Percentiles rank a stretch among this genome's conserved stretches.
phyloP scores from a whole-genome alignment of 805 yeast genomes.

The Yamadazyma tumulicola region DNA sequence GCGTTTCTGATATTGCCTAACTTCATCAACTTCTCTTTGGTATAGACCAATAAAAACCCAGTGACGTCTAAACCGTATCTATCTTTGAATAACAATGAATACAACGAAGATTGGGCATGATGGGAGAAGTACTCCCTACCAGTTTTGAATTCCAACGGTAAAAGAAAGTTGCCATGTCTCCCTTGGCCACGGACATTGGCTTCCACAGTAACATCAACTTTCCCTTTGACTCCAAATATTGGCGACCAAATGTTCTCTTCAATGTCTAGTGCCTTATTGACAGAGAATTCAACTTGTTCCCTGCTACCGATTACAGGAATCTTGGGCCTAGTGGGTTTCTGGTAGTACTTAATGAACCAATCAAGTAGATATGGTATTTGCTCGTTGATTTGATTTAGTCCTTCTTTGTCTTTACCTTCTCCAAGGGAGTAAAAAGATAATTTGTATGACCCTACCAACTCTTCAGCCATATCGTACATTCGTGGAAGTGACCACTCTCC shows the following conservation, averaged over 20 bases:
- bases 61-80: constrained; percentile 68
- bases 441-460: constrained; percentile 38
- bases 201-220: constrained; percentile 82
- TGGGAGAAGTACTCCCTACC: constrained; percentile 69
- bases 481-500: constrained; percentile 34
- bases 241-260: constrained; percentile 96
- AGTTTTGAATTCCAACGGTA: constrained; percentile 89
- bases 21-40: constrained; percentile 54
- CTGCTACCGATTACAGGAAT: constrained; percentile 2
- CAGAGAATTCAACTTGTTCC: constrained; percentile 39
- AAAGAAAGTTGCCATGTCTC: constrained; percentile 37
- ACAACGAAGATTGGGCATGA: constrained; percentile 82
- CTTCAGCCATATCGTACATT: constrained; percentile 37
- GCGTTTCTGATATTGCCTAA: constrained; percentile 49
- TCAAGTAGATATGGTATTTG: constrained; percentile 51
- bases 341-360: constrained; percentile 50
- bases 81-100: constrained; percentile 75
- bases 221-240: constrained; percentile 81
- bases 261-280: constrained; percentile 67
- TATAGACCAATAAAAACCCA: constrained; percentile 69
- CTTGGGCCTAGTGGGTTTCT: background rate
- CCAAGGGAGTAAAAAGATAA: constrained; percentile 57
- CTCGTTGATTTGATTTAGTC: constrained; percentile 33
- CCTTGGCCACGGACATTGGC: constrained; percentile 38
- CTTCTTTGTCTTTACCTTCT: constrained; percentile 2